These are phyloP conservation scores for Skeletonema potamos DNA, from an alignment of 108 stramenopile species.

Conservation along the genomic window DNA sequence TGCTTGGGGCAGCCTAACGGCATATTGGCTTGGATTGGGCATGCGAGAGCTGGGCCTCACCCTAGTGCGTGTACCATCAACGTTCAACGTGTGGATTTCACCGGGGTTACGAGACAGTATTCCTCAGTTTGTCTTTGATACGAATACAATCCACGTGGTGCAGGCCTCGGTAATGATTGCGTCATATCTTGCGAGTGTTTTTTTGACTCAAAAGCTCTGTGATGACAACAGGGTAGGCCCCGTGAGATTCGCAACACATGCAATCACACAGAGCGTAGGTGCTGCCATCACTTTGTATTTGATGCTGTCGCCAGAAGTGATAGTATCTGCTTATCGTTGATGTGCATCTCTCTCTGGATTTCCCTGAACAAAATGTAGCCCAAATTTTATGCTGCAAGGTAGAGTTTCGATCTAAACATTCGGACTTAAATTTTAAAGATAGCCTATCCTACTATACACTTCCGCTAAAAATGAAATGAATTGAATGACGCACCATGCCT, in stretches of 20 bases:
- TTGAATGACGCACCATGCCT: too few species aligned
- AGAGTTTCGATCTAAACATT: too few species aligned
- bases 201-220: constrained; percentile 48
- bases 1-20: constrained; percentile 44
- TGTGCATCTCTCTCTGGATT: not conserved
- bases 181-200: constrained; percentile 9
- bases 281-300: constrained; percentile 42
- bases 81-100: constrained; percentile 22
- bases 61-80: constrained; percentile 31
- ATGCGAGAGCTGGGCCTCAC: constrained; percentile 44
- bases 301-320: constrained; percentile 33
- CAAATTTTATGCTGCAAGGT: too few species aligned
- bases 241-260: constrained; percentile 39
- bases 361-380: not conserved
- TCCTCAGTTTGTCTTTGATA: constrained; percentile 13
- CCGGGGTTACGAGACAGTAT: constrained; percentile 2
- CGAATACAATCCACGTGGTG: constrained; percentile 16
- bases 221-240: constrained; percentile 37
- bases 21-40: constrained; percentile 46
- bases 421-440: not conserved
- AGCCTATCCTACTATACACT: not conserved
- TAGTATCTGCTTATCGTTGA: constrained; percentile 8
- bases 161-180: constrained; percentile 19
- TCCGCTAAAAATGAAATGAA: not conserved
- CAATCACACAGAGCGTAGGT: constrained; percentile 21